phyloP scores from a whole-genome alignment of 1,284 basidiomycete species.

The Heterobasidion irregulare region DNA sequence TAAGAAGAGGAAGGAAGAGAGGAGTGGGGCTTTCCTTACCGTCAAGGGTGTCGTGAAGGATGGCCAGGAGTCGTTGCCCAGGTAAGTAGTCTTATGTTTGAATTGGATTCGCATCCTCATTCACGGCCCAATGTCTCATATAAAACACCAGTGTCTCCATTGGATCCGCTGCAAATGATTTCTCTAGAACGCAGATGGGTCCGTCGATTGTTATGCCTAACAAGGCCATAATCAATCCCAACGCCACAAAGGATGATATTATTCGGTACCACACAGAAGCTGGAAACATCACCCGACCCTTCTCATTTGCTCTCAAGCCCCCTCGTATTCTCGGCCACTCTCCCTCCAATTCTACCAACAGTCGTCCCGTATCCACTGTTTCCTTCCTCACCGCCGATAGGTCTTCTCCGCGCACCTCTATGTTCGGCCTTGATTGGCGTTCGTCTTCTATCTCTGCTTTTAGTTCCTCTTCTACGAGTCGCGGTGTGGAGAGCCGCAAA shows the following conservation, averaged over 20 bases:
- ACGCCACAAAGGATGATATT: slow-evolving; percentile 31
- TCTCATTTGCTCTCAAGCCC: slow-evolving; percentile 33
- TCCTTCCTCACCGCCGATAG: slow-evolving; percentile 10
- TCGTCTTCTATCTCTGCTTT: slow-evolving; percentile 18
- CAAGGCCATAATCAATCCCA: slow-evolving; percentile 30
- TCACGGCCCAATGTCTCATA: too few species aligned
- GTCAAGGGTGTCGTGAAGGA: slow-evolving; percentile 35
- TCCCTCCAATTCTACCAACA: neutral
- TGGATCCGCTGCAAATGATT: slow-evolving; percentile 11
- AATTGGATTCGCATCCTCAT: too few species aligned
- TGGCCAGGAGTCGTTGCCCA: slow-evolving; percentile 14
- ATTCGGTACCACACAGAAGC: slow-evolving; percentile 36
- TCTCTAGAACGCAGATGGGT: slow-evolving; percentile 37
- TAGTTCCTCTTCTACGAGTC: slow-evolving; percentile 27
- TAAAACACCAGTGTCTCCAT: too few species aligned
- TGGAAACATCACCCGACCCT: slow-evolving; percentile 39
- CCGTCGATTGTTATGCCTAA: slow-evolving; percentile 43
- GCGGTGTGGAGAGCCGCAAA: slow-evolving; percentile 34
- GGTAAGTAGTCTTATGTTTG: slow-evolving; percentile 7
- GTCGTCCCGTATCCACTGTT: slow-evolving; percentile 12
- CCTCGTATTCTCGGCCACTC: slow-evolving; percentile 19
- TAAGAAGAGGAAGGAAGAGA: slow-evolving; percentile 26
- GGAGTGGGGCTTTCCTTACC: slow-evolving; percentile 35
- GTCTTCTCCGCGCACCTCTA: slow-evolving; percentile 4
- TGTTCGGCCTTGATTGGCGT: slow-evolving; percentile 7